Conservation (phyloP, 2,329 filamentous ascomycete species). For the Alternaria atra region DNA sequence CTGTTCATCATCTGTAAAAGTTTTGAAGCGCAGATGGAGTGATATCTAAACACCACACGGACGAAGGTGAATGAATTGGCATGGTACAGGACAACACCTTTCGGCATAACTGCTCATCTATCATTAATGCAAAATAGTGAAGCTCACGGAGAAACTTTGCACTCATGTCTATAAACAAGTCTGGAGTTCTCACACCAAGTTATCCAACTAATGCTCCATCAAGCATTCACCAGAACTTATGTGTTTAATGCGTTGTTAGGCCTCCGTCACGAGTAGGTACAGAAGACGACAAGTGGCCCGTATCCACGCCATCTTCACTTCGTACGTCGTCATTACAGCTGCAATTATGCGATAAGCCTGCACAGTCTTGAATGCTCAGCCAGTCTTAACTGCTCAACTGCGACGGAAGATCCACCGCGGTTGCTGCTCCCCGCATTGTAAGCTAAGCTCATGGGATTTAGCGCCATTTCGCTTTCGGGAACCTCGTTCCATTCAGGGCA, state of each 20-base stretch:
- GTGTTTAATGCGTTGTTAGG: not conserved
- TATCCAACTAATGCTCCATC: not conserved
- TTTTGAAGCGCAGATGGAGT: not conserved
- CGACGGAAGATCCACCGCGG: conserved; percentile 15
- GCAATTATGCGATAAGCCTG: not conserved
- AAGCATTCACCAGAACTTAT: not conserved
- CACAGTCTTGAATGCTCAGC: not conserved
- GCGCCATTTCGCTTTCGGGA: conserved; percentile 24
- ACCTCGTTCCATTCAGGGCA: conserved; percentile 21
- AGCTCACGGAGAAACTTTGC: not conserved
- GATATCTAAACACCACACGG: not conserved
- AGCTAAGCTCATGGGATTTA: conserved; percentile 15
- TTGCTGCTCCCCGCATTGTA: conserved; percentile 19
- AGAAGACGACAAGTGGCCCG: not conserved
- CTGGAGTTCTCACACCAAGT: not conserved
- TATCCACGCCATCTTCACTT: not conserved
- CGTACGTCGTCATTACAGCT: not conserved
- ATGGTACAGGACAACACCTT: not conserved
- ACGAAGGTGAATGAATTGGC: not conserved
- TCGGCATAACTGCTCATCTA: not conserved
- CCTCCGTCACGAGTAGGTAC: not conserved
- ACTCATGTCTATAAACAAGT: not conserved
- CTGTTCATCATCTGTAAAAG: not conserved
- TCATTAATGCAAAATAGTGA: not conserved
- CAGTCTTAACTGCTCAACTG: conserved; percentile 1